These are phyloP conservation scores for Sicyos baderoa DNA, from an alignment of 306 rosid genomes.

Conservation along the genomic window DNA sequence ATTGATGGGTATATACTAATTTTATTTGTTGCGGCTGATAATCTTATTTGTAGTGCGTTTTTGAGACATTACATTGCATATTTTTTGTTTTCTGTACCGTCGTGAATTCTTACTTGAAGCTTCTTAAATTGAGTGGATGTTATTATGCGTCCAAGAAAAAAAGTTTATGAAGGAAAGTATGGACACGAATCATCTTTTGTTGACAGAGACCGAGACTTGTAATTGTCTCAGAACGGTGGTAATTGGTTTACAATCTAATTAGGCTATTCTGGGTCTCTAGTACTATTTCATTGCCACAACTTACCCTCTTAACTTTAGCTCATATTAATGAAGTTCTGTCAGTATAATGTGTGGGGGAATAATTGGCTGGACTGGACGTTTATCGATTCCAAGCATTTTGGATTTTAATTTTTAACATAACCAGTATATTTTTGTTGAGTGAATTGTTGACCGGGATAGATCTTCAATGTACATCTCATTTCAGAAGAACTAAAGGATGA, in stretches of 20 bases:
- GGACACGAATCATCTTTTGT: not conserved
- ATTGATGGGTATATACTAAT: not conserved
- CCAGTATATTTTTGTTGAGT: not conserved
- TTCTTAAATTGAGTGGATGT: not conserved
- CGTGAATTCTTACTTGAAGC: not conserved
- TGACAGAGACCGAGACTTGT: not conserved
- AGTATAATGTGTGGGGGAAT: no score
- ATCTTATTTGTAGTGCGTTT: not conserved
- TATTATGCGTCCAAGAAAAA: not conserved
- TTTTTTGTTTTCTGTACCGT: not conserved
- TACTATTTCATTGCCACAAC: not conserved
- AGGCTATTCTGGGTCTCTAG: not conserved
- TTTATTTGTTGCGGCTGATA: not conserved
- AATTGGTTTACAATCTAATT: not conserved
- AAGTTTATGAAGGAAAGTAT: not conserved
- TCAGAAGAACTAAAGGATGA: conserved; percentile 84
- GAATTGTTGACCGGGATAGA: conserved; percentile 34
- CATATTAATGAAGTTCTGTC: no score
- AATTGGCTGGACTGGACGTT: not conserved
- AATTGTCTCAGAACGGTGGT: not conserved
- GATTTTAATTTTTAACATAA: conserved; percentile 18
- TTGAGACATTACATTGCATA: not conserved
- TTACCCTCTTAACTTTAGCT: no score
- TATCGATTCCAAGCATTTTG: not conserved
- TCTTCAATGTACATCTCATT: conserved; percentile 32